Percentiles rank a stretch among this genome's conserved stretches.
phyloP scores from a whole-genome alignment of 2,329 filamentous ascomycete species.

The Aspergillus proliferans region DNA sequence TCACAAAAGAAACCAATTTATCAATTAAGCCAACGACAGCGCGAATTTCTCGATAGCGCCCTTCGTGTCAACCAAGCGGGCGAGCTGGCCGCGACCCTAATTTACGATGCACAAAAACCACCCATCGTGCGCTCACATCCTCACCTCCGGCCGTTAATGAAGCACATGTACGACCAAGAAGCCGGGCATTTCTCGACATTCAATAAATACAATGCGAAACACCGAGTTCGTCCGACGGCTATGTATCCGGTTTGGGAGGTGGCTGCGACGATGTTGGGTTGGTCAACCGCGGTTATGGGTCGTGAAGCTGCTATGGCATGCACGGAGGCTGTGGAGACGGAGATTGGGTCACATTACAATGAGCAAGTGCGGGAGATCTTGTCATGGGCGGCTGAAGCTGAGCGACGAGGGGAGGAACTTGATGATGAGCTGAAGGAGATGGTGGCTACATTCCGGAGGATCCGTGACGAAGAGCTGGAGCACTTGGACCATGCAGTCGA shows the following conservation, averaged over 20 bases:
- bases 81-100: slow-evolving; percentile 91
- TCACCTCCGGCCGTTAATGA: slow-evolving; percentile 83
- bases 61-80: slow-evolving; percentile 96
- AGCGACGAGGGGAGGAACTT: slow-evolving; percentile 70
- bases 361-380: slow-evolving; percentile 76
- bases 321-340: slow-evolving; percentile 95
- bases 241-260: slow-evolving; percentile 87
- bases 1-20: slow-evolving; percentile 31
- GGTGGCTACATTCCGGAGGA: slow-evolving; percentile 67
- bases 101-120: slow-evolving; percentile 85
- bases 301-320: slow-evolving; percentile 97
- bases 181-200: slow-evolving; percentile 80
- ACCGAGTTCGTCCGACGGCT: slow-evolving; percentile 84
- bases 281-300: slow-evolving; percentile 82
- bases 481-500: slow-evolving; percentile 93
- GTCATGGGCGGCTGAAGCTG: slow-evolving; percentile 71
- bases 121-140: slow-evolving; percentile 74
- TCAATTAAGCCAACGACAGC: slow-evolving; percentile 63
- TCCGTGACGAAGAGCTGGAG: slow-evolving; percentile 92
- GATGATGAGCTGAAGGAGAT: slow-evolving; percentile 71
- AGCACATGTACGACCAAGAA: slow-evolving; percentile 98
- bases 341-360: slow-evolving; percentile 96
- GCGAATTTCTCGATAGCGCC: slow-evolving; percentile 68
- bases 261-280: slow-evolving; percentile 74
- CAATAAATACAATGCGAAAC: slow-evolving; percentile 72